These are phyloP conservation scores for Nemania sp. DNA, from an alignment of 2,329 filamentous ascomycete species.

Conservation along the genomic window DNA sequence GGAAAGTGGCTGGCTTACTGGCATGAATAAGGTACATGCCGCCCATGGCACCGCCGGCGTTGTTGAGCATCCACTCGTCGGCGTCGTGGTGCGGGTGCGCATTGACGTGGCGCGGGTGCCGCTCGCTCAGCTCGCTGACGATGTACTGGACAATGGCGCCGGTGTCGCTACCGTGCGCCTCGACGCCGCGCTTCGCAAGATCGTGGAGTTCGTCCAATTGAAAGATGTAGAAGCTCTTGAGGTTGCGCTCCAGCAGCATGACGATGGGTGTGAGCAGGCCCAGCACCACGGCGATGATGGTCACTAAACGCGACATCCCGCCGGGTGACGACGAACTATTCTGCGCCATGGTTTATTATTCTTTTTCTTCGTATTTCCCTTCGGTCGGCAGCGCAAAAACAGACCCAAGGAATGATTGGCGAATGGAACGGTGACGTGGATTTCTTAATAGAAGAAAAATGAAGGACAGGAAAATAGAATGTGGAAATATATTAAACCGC, in stretches of 20 bases:
- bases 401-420: constrained; percentile 10
- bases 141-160: constrained; percentile 69
- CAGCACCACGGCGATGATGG: constrained; percentile 55
- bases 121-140: constrained; percentile 64
- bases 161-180: constrained; percentile 75
- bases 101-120: constrained; percentile 62
- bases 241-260: constrained; percentile 60
- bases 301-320: constrained; percentile 45
- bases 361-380: too few relatives aligned
- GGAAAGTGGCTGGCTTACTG: too few relatives aligned
- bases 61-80: constrained; percentile 91
- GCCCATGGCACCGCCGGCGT: constrained; percentile 88
- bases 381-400: background rate
- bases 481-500: background rate
- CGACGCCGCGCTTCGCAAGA: constrained; percentile 67
- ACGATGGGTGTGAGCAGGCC: constrained; percentile 58
- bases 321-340: constrained; percentile 12
- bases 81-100: constrained; percentile 43
- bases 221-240: constrained; percentile 75
- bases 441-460: background rate
- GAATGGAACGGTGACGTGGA: background rate
- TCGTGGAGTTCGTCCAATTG: constrained; percentile 68
- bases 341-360: too few relatives aligned
- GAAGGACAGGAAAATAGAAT: background rate
- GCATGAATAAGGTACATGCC: constrained; percentile 90